Conservation (phyloP, 2,329 filamentous ascomycete species). For the Ambrosiella xylebori region DNA sequence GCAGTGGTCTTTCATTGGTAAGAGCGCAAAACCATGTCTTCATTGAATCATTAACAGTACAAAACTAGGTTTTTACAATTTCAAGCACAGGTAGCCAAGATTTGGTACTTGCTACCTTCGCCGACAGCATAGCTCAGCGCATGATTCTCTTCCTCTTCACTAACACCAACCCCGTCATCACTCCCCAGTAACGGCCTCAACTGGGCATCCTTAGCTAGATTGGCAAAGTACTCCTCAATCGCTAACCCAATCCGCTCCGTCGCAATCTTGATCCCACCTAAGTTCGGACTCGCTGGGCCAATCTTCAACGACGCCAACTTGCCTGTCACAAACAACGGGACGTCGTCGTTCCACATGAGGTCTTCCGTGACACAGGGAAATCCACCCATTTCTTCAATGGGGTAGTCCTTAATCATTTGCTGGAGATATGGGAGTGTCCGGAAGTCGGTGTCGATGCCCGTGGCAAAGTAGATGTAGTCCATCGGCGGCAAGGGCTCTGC, state of each 20-base stretch:
- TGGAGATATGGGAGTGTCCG: constrained; percentile 41
- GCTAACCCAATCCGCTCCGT: background rate
- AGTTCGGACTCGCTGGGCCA: background rate
- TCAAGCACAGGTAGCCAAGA: background rate
- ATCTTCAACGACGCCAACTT: background rate
- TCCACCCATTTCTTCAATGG: constrained; percentile 44
- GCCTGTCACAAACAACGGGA: background rate
- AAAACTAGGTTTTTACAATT: background rate
- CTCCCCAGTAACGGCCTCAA: background rate
- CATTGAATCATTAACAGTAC: no score
- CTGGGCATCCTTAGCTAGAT: background rate
- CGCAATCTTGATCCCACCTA: background rate
- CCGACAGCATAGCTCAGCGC: background rate
- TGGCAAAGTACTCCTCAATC: background rate
- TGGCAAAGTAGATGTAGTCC: constrained; percentile 61
- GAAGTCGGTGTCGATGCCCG: constrained; percentile 50
- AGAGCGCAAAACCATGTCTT: background rate
- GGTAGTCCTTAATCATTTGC: constrained; percentile 39
- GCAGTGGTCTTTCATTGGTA: background rate
- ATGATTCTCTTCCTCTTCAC: background rate
- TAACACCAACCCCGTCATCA: background rate
- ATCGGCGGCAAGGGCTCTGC: constrained; percentile 32
- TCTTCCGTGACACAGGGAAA: constrained; percentile 49
- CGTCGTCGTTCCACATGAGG: background rate
- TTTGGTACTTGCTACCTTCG: background rate